Evolutionary conservation across 208 protist genomes (phyloP), one percentile per base, ranked within the genome.

Genomic region (Wallacemonas sp.): DNA sequence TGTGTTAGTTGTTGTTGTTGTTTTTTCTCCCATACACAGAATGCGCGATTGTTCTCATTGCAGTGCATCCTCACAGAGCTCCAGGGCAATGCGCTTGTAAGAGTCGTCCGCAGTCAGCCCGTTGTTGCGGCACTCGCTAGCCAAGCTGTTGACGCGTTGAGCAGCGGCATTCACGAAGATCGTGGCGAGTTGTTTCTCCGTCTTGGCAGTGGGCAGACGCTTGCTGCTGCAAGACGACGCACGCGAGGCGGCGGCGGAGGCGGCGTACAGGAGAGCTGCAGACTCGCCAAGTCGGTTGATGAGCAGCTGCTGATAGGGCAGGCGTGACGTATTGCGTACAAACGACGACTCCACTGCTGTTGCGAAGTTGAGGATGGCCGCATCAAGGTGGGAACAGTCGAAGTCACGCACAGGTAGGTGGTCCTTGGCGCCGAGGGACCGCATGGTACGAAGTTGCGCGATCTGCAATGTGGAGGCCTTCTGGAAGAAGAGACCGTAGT

Each of bases 401-500:
- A 93, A 34, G 54, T 90, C 77, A 27, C 79, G 81, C 55, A 92
- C 50, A 45, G 90, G 87, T 21, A 95, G 60, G 41, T 64, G 83
- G 53, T 93, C 87, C 55, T 73, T 70, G 27, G 89, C 74, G 3
- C 85, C 87, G 0, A 93, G 21, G 0, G 74, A 66, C 19, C 90
- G 86, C 53, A 80, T 62, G 21, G 71, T 74, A 12, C 90, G 83
- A 46, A 77, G 67, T 66, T 92, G 86, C 52, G 92, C 75, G 61
- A 92, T 88, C 63, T 95, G 85, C 55, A 95, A 57, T 24, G 87
- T 93, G 27, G 90, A 92, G 38, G 85, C 82, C 10, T 81, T 79
- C 59, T 95, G 90, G 62, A 95, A 95, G 12, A 83, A 74, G 22
- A 93, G 59, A 12, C 82, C 90, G 58, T 83, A 95, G 50, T 93